A percentile compares a stretch with the other conserved stretches of the same genome.
Evolutionary conservation across 2,329 filamentous ascomycete species (phyloP).

Genomic region (Aureobasidium namibiae): DNA sequence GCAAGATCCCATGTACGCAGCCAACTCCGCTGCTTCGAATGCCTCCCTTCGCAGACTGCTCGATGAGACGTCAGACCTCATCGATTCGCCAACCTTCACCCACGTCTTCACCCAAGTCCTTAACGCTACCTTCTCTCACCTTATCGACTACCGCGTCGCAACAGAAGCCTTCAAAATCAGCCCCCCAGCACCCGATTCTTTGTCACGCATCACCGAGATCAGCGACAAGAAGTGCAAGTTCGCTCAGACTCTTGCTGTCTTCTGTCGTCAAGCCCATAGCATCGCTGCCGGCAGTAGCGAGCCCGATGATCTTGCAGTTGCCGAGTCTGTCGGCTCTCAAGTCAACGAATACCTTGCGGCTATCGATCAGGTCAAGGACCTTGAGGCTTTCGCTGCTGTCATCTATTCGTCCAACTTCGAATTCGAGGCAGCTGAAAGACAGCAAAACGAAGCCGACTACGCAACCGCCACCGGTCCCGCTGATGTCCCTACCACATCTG

Average conservation of each 20-base stretch:
- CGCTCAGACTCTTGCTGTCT: constrained; percentile 79
- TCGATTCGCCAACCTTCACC: constrained; percentile 86
- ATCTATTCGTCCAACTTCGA: constrained; percentile 79
- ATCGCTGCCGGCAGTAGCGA: constrained; percentile 72
- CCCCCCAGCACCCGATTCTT: constrained; percentile 27
- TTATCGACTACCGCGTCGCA: constrained; percentile 76
- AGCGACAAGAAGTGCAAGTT: constrained; percentile 56
- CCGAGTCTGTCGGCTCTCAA: constrained; percentile 22
- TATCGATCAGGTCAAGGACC: constrained; percentile 67
- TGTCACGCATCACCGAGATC: constrained; percentile 42
- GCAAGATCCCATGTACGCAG: constrained; percentile 17
- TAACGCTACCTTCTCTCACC: constrained; percentile 74
- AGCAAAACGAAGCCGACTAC: not conserved
- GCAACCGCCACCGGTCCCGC: not conserved
- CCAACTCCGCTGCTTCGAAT: constrained; percentile 36
- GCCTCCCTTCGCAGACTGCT: constrained; percentile 70
- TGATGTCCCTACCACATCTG: not conserved
- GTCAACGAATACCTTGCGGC: constrained; percentile 47
- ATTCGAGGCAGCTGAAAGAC: constrained; percentile 36
- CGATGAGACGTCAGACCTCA: constrained; percentile 90
- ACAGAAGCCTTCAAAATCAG: constrained; percentile 63
- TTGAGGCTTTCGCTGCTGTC: constrained; percentile 78
- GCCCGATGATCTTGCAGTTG: constrained; percentile 36
- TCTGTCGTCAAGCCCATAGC: constrained; percentile 81
- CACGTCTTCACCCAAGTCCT: constrained; percentile 80